phyloP scores from a whole-genome alignment of 1,284 basidiomycete genomes.

The Polyporus tsugae region DNA sequence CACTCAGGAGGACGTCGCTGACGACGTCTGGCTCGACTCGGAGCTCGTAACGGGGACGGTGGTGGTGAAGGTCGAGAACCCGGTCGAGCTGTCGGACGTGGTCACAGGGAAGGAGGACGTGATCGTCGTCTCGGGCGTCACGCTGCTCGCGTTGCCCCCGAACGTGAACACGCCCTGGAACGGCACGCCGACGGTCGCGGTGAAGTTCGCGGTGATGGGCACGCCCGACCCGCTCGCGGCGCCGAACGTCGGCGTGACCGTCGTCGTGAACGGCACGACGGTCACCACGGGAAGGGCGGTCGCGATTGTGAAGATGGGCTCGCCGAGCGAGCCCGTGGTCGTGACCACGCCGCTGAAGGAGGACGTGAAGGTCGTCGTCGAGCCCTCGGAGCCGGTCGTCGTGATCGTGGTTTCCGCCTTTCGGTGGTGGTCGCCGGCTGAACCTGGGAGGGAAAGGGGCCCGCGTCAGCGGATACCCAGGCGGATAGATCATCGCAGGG shows the following conservation, averaged over 20 bases:
- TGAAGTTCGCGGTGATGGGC: constrained; percentile 1
- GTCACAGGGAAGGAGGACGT: not conserved
- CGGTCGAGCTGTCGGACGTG: not conserved
- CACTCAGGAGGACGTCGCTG: not conserved
- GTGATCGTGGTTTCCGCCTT: constrained; percentile 1
- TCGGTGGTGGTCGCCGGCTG: not conserved
- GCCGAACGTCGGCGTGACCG: not conserved
- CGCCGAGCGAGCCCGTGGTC: not conserved
- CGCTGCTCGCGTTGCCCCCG: not conserved
- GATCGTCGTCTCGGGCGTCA: not conserved
- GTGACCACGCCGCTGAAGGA: not conserved
- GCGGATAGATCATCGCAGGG: not conserved
- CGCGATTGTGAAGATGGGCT: not conserved
- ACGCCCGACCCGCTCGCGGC: not conserved
- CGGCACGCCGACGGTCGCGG: not conserved
- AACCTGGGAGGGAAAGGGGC: not conserved
- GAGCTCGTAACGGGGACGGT: not conserved
- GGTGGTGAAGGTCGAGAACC: not conserved
- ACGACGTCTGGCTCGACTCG: not conserved
- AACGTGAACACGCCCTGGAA: constrained; percentile 5
- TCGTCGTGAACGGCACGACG: constrained; percentile 3
- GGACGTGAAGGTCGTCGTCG: not conserved
- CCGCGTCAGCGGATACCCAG: not conserved
- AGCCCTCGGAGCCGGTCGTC: not conserved
- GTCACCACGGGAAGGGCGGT: not conserved